Evolutionary conservation across 228 moss, liverwort and hornwort species (phyloP).

Genomic region (Sphagnum fallax): DNA sequence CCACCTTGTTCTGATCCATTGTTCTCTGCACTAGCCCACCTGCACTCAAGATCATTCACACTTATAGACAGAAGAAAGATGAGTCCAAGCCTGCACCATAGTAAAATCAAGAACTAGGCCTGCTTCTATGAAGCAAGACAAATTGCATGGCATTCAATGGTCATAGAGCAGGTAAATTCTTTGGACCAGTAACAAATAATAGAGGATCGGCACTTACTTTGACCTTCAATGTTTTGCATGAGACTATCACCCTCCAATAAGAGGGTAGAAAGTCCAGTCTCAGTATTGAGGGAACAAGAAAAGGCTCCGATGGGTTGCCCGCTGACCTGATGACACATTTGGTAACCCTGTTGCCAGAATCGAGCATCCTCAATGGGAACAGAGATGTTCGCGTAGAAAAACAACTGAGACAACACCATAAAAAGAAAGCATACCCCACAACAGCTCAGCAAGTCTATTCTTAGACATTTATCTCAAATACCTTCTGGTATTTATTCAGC

Average conservation of each 20-base stretch:
- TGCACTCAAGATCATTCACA: not conserved
- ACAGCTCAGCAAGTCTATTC: not conserved
- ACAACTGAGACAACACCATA: constrained; percentile 37
- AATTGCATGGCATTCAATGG: constrained; percentile 1
- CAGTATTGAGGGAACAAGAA: constrained; percentile 21
- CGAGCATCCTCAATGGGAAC: constrained; percentile 88
- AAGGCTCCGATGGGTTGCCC: constrained; percentile 13
- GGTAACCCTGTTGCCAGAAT: constrained; percentile 91
- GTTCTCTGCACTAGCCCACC: constrained; percentile 23
- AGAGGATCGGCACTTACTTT: not conserved
- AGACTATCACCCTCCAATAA: constrained; percentile 43
- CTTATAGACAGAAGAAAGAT: too few species aligned
- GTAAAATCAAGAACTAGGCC: too few species aligned
- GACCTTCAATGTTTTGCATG: constrained; percentile 41
- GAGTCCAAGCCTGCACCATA: too few species aligned
- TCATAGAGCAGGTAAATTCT: constrained; percentile 7
- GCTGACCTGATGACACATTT: constrained; percentile 36
- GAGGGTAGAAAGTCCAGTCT: constrained; percentile 24
- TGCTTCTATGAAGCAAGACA: too few species aligned
- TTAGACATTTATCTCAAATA: not conserved
- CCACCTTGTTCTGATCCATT: constrained; percentile 2
- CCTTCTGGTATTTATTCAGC: too few species aligned
- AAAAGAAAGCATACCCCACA: not conserved
- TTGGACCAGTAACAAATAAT: constrained; percentile 4
- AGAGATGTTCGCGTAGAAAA: constrained; percentile 65